Conservation (phyloP, 176 grass and related monocot genomes). For the Canna indica region DNA sequence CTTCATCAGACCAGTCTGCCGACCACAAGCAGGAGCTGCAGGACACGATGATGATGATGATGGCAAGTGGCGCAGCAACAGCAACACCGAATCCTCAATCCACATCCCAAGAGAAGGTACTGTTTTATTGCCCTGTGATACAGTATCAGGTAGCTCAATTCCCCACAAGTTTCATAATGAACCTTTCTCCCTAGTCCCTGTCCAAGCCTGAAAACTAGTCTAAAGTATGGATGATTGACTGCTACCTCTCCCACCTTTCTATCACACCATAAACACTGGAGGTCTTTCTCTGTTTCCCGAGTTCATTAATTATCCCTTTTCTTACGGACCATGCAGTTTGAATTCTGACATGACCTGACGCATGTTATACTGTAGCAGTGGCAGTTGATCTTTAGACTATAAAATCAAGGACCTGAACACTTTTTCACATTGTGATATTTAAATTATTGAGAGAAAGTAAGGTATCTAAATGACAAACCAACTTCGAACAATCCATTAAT, state of each 20-base stretch:
- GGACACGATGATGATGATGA: constrained; percentile 49
- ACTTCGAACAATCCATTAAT: background rate
- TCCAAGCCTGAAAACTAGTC: no score
- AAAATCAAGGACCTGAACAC: no score
- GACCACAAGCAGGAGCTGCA: constrained; percentile 30
- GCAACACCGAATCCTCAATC: background rate
- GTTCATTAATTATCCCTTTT: background rate
- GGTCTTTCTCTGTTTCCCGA: background rate
- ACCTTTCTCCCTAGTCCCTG: no score
- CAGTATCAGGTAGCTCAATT: background rate
- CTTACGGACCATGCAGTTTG: background rate
- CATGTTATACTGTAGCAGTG: background rate
- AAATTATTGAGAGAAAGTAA: background rate
- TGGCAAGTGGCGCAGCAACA: constrained; percentile 21
- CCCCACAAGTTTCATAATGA: background rate
- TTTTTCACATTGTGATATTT: background rate
- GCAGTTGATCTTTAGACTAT: background rate
- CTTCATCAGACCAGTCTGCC: constrained; percentile 27
- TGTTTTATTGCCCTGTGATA: background rate
- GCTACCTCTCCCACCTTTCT: no score
- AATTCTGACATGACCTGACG: background rate
- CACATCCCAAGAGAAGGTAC: constrained; percentile 58
- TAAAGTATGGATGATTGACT: no score
- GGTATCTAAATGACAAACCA: background rate
- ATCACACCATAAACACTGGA: no score